Percentiles rank a stretch among this genome's conserved stretches.
These are phyloP conservation scores for Penicillium sumatraense DNA, from an alignment of 2,329 filamentous ascomycete genomes.

Conservation along the genomic window DNA sequence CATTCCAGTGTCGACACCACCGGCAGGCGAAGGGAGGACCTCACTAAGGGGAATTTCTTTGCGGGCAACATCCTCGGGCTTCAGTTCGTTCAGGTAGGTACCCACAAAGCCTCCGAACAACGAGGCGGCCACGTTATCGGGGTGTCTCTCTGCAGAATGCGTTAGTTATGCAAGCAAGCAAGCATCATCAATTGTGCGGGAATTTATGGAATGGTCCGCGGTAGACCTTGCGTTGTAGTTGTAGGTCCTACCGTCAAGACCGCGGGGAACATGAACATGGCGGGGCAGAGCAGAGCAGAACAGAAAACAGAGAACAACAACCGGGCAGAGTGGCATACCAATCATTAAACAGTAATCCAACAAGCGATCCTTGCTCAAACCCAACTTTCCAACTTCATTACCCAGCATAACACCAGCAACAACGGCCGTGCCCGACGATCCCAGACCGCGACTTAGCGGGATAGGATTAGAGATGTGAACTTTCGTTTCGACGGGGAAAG, in stretches of 20 bases:
- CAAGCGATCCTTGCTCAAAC: slow-evolving; percentile 77
- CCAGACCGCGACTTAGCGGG: slow-evolving; percentile 86
- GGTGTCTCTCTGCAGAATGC: slow-evolving; percentile 67
- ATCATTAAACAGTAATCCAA: slow-evolving; percentile 99
- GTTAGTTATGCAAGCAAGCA: slow-evolving; percentile 16
- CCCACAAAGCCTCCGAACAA: slow-evolving; percentile 96
- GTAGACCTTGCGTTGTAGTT: not conserved
- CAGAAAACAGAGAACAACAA: not conserved
- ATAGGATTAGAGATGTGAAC: slow-evolving; percentile 97
- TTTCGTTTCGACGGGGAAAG: slow-evolving; percentile 83
- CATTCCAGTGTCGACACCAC: slow-evolving; percentile 86
- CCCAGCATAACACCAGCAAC: slow-evolving; percentile 93
- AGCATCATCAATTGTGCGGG: not conserved
- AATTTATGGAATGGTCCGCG: too few species aligned
- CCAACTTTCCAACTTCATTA: slow-evolving; percentile 82
- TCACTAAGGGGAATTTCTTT: slow-evolving; percentile 94
- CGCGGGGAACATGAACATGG: not conserved
- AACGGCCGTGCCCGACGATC: slow-evolving; percentile 94
- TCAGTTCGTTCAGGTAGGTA: slow-evolving; percentile 91
- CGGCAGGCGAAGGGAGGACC: slow-evolving; percentile 86
- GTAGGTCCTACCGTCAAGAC: too few species aligned
- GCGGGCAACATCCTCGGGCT: slow-evolving; percentile 84
- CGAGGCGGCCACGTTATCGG: slow-evolving; percentile 92
- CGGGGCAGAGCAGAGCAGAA: not conserved
- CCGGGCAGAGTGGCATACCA: slow-evolving; percentile 55